A percentile compares a stretch with the other conserved stretches of the same genome.
Evolutionary conservation across 73 alveolate genomes (phyloP).

Genomic region (Tetrahymena borealis): DNA sequence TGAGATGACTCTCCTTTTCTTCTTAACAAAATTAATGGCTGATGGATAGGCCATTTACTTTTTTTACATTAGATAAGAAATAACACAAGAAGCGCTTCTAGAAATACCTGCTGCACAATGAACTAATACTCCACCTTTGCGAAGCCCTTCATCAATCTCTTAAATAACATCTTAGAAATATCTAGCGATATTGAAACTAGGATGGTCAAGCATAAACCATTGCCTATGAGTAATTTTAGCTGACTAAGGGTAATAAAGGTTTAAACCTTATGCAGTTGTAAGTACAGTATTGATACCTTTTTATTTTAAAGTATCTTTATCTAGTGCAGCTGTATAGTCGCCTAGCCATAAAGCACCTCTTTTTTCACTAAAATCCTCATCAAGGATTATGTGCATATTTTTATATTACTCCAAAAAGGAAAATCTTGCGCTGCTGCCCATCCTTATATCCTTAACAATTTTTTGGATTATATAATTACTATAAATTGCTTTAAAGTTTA

Average conservation of each 20-base stretch:
- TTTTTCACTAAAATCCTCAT: slow-evolving; percentile 7
- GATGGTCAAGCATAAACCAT: slow-evolving; percentile 19
- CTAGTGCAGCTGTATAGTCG: slow-evolving; percentile 49
- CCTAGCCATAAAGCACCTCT: slow-evolving; percentile 26
- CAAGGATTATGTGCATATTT: slow-evolving; percentile 12
- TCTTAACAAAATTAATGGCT: slow-evolving; percentile 71
- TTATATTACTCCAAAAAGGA: neutral
- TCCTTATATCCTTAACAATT: neutral
- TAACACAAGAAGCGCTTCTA: slow-evolving; percentile 80
- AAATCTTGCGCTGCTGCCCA: neutral
- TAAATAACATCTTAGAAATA: slow-evolving; percentile 3
- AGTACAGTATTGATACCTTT: slow-evolving; percentile 24
- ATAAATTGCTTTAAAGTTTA: no score
- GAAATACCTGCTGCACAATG: slow-evolving; percentile 92
- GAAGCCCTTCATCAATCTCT: slow-evolving; percentile 42
- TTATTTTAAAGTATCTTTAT: slow-evolving; percentile 3
- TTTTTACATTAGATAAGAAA: slow-evolving; percentile 78
- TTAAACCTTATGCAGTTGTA: slow-evolving; percentile 30
- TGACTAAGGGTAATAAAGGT: neutral
- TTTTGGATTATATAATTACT: no score
- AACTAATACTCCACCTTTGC: slow-evolving; percentile 67
- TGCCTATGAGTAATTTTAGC: neutral
- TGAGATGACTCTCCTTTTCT: slow-evolving; percentile 71
- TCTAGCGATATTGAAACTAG: slow-evolving; percentile 14
- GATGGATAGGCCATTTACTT: slow-evolving; percentile 62